Conservation (phyloP, 306 rosid genomes). For the Biancaea sappan region DNA sequence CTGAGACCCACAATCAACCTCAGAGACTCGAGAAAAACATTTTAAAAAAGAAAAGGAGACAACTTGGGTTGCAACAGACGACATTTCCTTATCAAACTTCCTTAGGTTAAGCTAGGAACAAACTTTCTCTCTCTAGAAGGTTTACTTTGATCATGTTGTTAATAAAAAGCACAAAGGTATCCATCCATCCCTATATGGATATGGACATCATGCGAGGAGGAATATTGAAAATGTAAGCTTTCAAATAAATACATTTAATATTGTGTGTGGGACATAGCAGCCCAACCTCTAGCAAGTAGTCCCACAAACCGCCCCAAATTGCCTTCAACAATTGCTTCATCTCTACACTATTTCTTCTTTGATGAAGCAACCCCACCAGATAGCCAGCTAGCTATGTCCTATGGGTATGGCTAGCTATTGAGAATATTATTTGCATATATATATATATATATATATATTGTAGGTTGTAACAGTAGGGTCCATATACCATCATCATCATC, state of each 20-base stretch:
- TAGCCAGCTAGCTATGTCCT: background rate
- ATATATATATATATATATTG: too few species aligned
- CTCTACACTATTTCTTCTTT: conserved; percentile 68
- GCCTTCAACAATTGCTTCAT: conserved; percentile 59
- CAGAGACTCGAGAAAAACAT: conserved; percentile 35
- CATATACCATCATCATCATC: conserved; percentile 8
- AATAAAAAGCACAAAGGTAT: conserved; percentile 23
- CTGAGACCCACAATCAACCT: too few species aligned
- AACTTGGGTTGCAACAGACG: conserved; percentile 48
- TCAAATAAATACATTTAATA: conserved; percentile 54
- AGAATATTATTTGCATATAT: conserved; percentile 35
- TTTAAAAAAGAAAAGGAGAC: conserved; percentile 26
- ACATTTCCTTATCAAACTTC: conserved; percentile 54
- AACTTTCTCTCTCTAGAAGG: conserved; percentile 43
- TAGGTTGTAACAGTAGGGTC: conserved; percentile 34
- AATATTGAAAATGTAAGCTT: conserved; percentile 51
- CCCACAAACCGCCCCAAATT: conserved; percentile 96
- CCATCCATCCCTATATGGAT: background rate
- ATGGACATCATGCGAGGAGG: conserved; percentile 40
- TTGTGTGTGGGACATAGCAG: conserved; percentile 55
- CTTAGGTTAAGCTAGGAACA: conserved; percentile 20
- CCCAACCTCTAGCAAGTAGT: conserved; percentile 56
- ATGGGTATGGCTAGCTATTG: conserved; percentile 13
- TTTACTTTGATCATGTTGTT: too few species aligned
- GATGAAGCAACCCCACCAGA: conserved; percentile 86